Percentiles rank a stretch among this genome's conserved stretches.
phyloP scores from a whole-genome alignment of 2,329 filamentous ascomycete genomes.

The Stagonosporopsis cucurbitacearum region DNA sequence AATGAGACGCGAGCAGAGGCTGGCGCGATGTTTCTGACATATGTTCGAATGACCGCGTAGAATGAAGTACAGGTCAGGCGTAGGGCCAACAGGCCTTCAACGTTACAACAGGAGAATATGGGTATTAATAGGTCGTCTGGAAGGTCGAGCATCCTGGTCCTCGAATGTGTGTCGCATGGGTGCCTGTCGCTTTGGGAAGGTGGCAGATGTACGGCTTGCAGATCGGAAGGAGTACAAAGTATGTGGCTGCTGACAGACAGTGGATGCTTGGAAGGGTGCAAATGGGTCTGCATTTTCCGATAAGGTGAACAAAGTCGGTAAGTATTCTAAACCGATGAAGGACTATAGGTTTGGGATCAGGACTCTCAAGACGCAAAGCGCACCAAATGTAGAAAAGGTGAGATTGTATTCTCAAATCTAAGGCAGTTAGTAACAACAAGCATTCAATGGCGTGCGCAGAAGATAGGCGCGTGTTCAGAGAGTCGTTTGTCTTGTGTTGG shows the following conservation, averaged over 20 bases:
- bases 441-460: constrained; percentile 3
- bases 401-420: constrained; percentile 3
- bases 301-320: background rate
- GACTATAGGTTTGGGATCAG: background rate
- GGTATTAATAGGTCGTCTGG: constrained; percentile 28
- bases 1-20: constrained; percentile 20
- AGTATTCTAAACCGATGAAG: background rate
- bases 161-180: constrained; percentile 3
- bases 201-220: background rate
- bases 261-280: background rate
- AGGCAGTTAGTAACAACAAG: background rate
- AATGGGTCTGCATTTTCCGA: background rate
- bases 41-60: constrained; percentile 15
- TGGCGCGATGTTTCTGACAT: constrained; percentile 26
- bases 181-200: constrained; percentile 11
- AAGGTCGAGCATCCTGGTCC: constrained; percentile 17
- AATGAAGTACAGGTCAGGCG: constrained; percentile 17
- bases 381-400: background rate
- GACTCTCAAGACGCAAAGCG: background rate
- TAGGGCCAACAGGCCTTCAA: constrained; percentile 15
- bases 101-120: constrained; percentile 13
- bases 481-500: background rate
- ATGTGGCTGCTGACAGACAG: background rate
- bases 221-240: background rate
- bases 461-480: background rate